Conservation (phyloP, 768 basidiomycete genomes). For the Terana coerulea region DNA sequence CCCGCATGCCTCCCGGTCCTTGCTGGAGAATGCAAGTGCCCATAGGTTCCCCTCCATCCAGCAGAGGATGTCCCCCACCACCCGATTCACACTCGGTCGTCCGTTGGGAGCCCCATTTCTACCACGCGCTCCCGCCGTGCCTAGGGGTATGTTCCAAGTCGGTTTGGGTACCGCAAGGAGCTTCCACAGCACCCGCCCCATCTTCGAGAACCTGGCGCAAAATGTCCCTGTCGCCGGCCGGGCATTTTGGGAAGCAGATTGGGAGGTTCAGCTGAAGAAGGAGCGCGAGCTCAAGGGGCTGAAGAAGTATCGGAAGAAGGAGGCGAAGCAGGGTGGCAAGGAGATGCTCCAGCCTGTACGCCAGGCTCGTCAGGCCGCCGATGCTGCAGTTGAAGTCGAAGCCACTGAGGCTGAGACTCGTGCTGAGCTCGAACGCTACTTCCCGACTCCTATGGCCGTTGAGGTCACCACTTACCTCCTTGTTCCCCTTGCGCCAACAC, state of each 20-base stretch:
- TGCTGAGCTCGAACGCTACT: conserved; percentile 57
- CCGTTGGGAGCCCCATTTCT: conserved; percentile 47
- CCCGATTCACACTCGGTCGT: conserved; percentile 46
- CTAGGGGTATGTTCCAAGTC: conserved; percentile 54
- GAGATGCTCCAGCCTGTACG: conserved; percentile 26
- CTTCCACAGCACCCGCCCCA: conserved; percentile 67
- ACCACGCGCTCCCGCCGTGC: conserved; percentile 51
- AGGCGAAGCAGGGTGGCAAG: conserved; percentile 18
- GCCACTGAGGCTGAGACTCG: conserved; percentile 17
- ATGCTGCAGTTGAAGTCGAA: conserved; percentile 27
- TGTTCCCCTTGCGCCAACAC: conserved; percentile 75
- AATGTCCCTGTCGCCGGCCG: conserved; percentile 69
- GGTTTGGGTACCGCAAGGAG: conserved; percentile 75
- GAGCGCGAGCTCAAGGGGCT: conserved; percentile 28
- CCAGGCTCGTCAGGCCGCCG: conserved; percentile 14
- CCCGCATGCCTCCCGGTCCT: conserved; percentile 26
- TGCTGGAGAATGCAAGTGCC: conserved; percentile 15
- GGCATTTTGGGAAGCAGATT: conserved; percentile 71
- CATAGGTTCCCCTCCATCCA: conserved; percentile 38
- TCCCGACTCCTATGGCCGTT: conserved; percentile 35
- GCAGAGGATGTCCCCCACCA: conserved; percentile 53
- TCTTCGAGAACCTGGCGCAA: conserved; percentile 77
- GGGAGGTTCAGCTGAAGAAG: conserved; percentile 54
- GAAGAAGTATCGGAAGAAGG: conserved; percentile 22
- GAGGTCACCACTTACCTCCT: conserved; percentile 63